These are phyloP conservation scores for Kodamaea sagamina DNA, from an alignment of 805 yeast species.

Conservation along the genomic window DNA sequence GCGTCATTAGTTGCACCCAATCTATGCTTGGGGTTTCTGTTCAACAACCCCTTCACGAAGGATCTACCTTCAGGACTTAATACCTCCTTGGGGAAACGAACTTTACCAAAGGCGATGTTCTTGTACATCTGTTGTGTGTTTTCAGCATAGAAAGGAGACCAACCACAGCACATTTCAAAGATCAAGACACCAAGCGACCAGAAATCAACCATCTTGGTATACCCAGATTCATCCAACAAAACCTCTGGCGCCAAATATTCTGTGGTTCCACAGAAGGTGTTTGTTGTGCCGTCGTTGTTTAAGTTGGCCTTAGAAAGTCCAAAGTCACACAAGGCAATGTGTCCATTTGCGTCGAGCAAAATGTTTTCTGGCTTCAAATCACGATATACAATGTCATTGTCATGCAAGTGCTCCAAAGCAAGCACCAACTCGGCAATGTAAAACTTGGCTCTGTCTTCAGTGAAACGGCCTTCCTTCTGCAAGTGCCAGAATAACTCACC, in stretches of 20 bases:
- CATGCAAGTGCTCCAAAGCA: constrained; percentile 92
- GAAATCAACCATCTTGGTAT: constrained; percentile 98
- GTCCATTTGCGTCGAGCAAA: constrained; percentile 93
- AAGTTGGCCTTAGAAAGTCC: constrained; percentile 94
- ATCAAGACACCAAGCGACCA: constrained; percentile 97
- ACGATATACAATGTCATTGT: constrained; percentile 93
- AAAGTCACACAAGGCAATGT: constrained; percentile 95
- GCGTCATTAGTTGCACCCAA: constrained; percentile 92
- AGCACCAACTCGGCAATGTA: constrained; percentile 94
- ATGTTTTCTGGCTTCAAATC: constrained; percentile 98
- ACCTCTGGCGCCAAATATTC: constrained; percentile 98
- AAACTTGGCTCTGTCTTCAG: constrained; percentile 92
- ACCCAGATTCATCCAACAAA: constrained; percentile 90
- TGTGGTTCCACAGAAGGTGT: constrained; percentile 97
- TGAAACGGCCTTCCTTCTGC: constrained; percentile 93
- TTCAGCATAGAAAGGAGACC: constrained; percentile 98
- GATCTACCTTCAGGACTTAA: constrained; percentile 90
- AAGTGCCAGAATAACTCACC: constrained; percentile 97
- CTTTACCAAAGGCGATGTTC: constrained; percentile 98
- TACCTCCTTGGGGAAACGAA: constrained; percentile 94
- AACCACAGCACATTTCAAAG: constrained; percentile 99
- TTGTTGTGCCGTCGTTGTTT: constrained; percentile 83
- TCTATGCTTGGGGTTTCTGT: constrained; percentile 94
- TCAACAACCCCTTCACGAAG: constrained; percentile 91
- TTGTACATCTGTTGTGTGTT: constrained; percentile 98